Conservation (phyloP, 108 stramenopile species). For the Cyclotella kingstonii region DNA sequence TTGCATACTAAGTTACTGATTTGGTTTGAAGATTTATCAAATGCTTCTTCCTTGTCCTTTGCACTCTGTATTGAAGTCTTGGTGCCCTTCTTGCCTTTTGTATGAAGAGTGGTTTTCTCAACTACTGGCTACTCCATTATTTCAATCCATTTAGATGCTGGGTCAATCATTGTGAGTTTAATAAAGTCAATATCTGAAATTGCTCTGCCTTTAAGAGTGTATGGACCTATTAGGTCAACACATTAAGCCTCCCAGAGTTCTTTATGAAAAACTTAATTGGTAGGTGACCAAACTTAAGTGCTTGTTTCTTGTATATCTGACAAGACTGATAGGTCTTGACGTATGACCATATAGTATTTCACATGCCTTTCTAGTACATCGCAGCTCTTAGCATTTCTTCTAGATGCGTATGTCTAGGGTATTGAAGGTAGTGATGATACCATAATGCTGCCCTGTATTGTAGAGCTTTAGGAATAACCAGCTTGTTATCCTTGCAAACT, state of each 20-base stretch:
- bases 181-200: slow-evolving; percentile 7
- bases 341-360: slow-evolving; percentile 2
- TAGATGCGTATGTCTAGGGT: slow-evolving; percentile 17
- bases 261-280: slow-evolving; percentile 18
- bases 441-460: slow-evolving; percentile 2
- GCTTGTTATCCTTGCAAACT: slow-evolving; percentile 1
- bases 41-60: not conserved
- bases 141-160: slow-evolving; percentile 41
- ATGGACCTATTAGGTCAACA: slow-evolving; percentile 42
- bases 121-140: slow-evolving; percentile 15
- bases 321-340: slow-evolving; percentile 19
- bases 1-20: slow-evolving; percentile 12
- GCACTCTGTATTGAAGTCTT: not conserved
- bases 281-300: slow-evolving; percentile 27
- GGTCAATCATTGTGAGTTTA: slow-evolving; percentile 37
- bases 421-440: slow-evolving; percentile 22
- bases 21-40: slow-evolving; percentile 9
- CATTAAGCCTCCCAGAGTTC: slow-evolving; percentile 23
- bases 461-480: slow-evolving; percentile 11
- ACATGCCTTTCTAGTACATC: slow-evolving; percentile 18
- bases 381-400: slow-evolving; percentile 14
- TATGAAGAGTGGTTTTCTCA: not conserved
- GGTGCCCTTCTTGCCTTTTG: not conserved
- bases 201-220: slow-evolving; percentile 17
- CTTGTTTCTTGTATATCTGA: slow-evolving; percentile 16